A percentile compares a stretch with the other conserved stretches of the same genome.
phyloP scores from a whole-genome alignment of 495 filamentous ascomycete species.

The Lophiostoma macrostomum region DNA sequence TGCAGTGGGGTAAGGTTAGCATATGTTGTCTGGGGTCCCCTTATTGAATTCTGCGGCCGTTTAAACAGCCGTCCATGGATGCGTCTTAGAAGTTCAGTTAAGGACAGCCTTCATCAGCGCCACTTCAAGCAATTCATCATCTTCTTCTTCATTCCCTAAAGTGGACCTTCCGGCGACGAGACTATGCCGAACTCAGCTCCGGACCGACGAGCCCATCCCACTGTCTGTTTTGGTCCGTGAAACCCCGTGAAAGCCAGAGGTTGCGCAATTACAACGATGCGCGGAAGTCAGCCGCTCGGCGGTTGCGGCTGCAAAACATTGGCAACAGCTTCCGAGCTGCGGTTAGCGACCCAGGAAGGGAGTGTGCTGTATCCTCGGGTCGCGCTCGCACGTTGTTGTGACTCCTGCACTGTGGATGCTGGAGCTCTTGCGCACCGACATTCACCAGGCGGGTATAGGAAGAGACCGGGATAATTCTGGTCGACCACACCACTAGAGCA shows the following conservation, averaged over 20 bases:
- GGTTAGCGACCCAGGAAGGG: not conserved
- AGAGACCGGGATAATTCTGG: conserved; percentile 3
- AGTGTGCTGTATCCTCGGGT: conserved; percentile 1
- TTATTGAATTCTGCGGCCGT: not conserved
- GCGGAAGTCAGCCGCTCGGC: not conserved
- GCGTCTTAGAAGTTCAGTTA: conserved; percentile 14
- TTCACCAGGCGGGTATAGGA: not conserved
- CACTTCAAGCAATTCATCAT: conserved; percentile 2
- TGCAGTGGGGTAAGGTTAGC: conserved; percentile 30
- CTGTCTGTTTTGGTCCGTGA: too few relatives aligned
- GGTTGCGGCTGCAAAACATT: conserved; percentile 1
- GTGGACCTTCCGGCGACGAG: not conserved
- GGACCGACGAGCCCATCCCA: too few relatives aligned
- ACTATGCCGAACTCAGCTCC: too few relatives aligned
- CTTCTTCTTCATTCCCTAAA: not conserved
- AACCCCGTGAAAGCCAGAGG: not conserved
- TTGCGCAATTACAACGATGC: conserved; percentile 22
- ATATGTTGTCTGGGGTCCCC: conserved; percentile 1
- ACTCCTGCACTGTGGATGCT: conserved; percentile 1
- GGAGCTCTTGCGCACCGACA: not conserved
- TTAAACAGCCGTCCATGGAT: conserved; percentile 27
- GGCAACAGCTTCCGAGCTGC: not conserved
- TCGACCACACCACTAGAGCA: not conserved
- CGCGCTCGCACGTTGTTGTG: not conserved
- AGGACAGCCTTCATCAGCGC: not conserved